Evolutionary conservation across 169 alveolate species (phyloP), one percentile per base, ranked within the genome.

Genomic region (Besnoitia besnoiti): DNA sequence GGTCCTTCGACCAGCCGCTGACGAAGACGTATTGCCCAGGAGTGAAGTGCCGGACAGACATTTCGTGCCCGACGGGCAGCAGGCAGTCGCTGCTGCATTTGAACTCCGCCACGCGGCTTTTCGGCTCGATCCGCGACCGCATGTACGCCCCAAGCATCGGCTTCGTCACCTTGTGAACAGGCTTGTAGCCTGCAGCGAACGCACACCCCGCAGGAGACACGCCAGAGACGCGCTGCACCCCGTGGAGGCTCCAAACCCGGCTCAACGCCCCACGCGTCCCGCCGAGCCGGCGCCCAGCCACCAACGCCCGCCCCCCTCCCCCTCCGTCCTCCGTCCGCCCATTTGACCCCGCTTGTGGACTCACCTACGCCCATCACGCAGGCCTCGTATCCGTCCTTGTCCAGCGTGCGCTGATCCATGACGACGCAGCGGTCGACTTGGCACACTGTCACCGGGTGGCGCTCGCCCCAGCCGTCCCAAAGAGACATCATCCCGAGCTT

Each of bases 391-490:
- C 98, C 98, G 92, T 97, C 96, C 55, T 89, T 94, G 62, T 95
- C 96, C 77, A 97, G 95, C 50, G 97, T 96, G 51, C 95, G 90
- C 91, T 95, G 96, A 73, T 96, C 96, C 90, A 96, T 79, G 19
- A 97, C 98, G 42, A 94, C 95, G 84, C 98, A 97, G 73, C 97
- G 90, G 47, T 96, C 96, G 47, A 97, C 95, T 61, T 97, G 97
- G 21, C 96, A 95, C 40, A 97, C 98, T 0, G 98, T 97, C 2
- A 97, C 98, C 37, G 96, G 95, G 89, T 96, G 98, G 27, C 97
- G 91, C 85, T 95, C 98, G 2, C 98, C 98, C 98, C 98, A 97
- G 42, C 96, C 97, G 89, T 97, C 98, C 98, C 98, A 97, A 12
- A 97, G 95, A 35, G 97, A 94, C 98, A 96, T 96, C 94, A 98